Evolutionary conservation across 441 rosid species (phyloP), one percentile per base, ranked within the genome.

Genomic region (Populus trichocarpa): DNA sequence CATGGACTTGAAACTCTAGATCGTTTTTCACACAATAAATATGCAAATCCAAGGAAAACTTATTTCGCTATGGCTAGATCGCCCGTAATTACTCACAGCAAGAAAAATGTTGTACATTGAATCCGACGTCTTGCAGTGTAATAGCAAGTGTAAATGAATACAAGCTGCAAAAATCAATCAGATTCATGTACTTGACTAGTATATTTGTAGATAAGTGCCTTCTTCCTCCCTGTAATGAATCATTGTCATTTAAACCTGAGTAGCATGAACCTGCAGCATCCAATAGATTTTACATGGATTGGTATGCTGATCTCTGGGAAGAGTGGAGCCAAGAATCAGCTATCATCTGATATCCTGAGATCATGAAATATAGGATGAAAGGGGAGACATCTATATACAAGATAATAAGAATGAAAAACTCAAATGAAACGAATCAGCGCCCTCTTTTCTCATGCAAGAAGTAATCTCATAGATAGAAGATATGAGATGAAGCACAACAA

Each of bases 201-300:
- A 13, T 50, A 12, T 73, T 23, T 67, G 57, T 22, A 35, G 57
- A 73, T 59, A 73, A 33, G 4, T 18, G n/a, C 59, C 7, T 23
- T 18, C 70, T 74, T 23, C 25, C 18, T 38, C 32, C 32, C 46
- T 1, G 22, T 38, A 25, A 26, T 26, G 36, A 38, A 38, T 65
- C 6, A 1, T 6, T 16, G 38, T 33, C 38, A 8, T 9, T 35
- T 8, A 75, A 75, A 66, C 40, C 64, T 5, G 8, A 42, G 30
- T 2, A 42, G 77, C 38, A 13, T 28, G 30, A 66, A 12, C 77
- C 77, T 75, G 71, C 71, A 66, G 38, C 66, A 53, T 53, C 66
- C 66, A 57, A 4, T 2, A 23, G 25, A 53, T 18, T 26, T 53
- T 18, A 6, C 42, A 20, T 50, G 38, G 26, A 22, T 40, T 53